phyloP scores from a whole-genome alignment of 2,329 filamentous ascomycete genomes.

The Calonectria crousiana region DNA sequence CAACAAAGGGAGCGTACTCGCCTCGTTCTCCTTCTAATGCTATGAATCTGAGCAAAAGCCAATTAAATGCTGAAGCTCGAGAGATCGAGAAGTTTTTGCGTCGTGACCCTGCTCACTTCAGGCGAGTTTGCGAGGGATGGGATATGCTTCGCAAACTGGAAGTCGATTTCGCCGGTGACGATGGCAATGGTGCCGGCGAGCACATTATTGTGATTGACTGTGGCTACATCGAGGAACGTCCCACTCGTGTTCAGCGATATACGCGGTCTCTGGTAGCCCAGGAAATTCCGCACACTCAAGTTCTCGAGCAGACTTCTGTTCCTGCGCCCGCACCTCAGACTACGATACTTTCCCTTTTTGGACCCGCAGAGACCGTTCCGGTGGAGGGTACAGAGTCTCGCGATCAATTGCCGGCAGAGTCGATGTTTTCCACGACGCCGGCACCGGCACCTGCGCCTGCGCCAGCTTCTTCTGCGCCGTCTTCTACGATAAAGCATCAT shows the following conservation, averaged over 20 bases:
- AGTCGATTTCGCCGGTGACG: slow-evolving; percentile 89
- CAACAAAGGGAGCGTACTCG: slow-evolving; percentile 80
- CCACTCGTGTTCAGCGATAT: slow-evolving; percentile 59
- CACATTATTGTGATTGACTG: slow-evolving; percentile 79
- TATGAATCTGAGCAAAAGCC: slow-evolving; percentile 77
- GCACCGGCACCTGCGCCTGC: no score
- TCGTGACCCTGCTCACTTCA: slow-evolving; percentile 82
- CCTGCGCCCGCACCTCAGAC: slow-evolving; percentile 18
- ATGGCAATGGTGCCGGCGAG: slow-evolving; percentile 82
- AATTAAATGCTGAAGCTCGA: slow-evolving; percentile 80
- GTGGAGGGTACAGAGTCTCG: slow-evolving; percentile 22
- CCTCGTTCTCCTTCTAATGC: slow-evolving; percentile 81
- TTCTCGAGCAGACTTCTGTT: slow-evolving; percentile 1
- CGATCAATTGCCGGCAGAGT: slow-evolving; percentile 37
- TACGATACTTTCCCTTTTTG: slow-evolving; percentile 49
- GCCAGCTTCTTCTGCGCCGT: not conserved
- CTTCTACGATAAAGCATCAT: slow-evolving; percentile 35
- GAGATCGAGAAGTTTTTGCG: slow-evolving; percentile 84
- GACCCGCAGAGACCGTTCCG: slow-evolving; percentile 21
- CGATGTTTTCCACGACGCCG: slow-evolving; percentile 40
- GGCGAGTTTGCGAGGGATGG: slow-evolving; percentile 84
- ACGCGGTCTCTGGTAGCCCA: slow-evolving; percentile 49
- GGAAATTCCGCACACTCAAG: slow-evolving; percentile 18
- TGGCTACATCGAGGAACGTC: slow-evolving; percentile 72
- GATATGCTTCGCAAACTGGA: slow-evolving; percentile 89